Evolutionary conservation across 2,329 filamentous ascomycete genomes (phyloP), one percentile per base, ranked within the genome.

Genomic region (Dactylellina drechsleri): DNA sequence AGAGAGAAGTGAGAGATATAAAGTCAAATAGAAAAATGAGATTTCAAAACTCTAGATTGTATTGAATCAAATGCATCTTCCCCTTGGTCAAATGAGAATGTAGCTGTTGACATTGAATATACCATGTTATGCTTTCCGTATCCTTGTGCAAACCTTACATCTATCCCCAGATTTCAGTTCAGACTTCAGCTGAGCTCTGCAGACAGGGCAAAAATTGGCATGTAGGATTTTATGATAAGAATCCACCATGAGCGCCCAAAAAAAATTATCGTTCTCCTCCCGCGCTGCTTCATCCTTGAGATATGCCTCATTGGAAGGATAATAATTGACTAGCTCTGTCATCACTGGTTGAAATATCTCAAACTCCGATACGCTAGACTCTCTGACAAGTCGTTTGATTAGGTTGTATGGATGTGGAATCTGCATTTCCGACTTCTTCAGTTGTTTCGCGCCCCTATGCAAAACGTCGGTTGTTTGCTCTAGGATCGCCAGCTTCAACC

Each of bases 401-500:
- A 41, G n/a, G 20, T 10, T 7, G n/a, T 36, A 8, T 15, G 28
- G 7, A 7, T 18, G 2, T 13, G 4, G 13, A 18, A 56, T 56
- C 5, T 56, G 3, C 28, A 18, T 16, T n/a, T 56, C 16, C 2
- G 53, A 40, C 0, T 2, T 7, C 13, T 40, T 10, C 15, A 56
- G 5, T 10, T 20, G 15, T 31, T 54, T 54, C 28, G 3, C 6
- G 31, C 20, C 36, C 31, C 16, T 58, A 12, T 13, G 10, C 12
- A 13, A 23, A n/a, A 13, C 23, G 2, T 26, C 1, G 12, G 56
- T 18, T 2, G 43, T 18, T 13, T 45, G 13, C 8, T 47, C 20
- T 20, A 70, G 50, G 4, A 70, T 57, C 16, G 49, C 50, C 31
- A 41, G 20, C 28, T 70, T 70, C 40, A 70, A 36, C 6, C 15